phyloP scores from a whole-genome alignment of 192 early-diverging fungal species.

The Kickxella alabastrina region DNA sequence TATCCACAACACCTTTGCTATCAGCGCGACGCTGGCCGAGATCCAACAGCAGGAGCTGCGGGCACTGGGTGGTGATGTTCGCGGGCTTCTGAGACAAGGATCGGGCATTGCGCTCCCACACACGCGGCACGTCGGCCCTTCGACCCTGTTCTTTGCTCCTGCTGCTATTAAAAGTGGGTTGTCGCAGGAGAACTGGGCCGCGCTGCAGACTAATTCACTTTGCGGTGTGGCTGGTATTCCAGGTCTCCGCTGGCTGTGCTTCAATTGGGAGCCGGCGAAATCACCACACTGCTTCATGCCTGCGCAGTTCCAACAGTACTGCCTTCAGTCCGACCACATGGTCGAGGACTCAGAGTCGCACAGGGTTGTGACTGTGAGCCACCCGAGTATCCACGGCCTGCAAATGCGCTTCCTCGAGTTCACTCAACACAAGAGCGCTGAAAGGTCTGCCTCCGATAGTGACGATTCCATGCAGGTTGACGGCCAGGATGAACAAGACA shows the following conservation, averaged over 20 bases:
- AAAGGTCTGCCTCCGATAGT: neutral
- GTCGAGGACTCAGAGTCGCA: slow-evolving; percentile 23
- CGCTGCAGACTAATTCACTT: slow-evolving; percentile 7
- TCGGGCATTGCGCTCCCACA: slow-evolving; percentile 41
- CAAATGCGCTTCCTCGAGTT: slow-evolving; percentile 34
- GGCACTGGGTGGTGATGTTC: slow-evolving; percentile 19
- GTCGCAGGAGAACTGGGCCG: slow-evolving; percentile 6
- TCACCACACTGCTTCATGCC: slow-evolving; percentile 31
- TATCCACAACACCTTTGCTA: slow-evolving; percentile 44
- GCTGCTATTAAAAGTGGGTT: slow-evolving; percentile 17
- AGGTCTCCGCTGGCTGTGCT: slow-evolving; percentile 30
- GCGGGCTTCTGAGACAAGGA: slow-evolving; percentile 20
- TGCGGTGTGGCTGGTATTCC: slow-evolving; percentile 10
- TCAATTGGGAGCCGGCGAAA: slow-evolving; percentile 33
- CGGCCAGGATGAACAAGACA: neutral
- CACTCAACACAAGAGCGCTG: neutral
- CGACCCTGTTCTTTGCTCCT: slow-evolving; percentile 32
- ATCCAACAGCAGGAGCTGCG: slow-evolving; percentile 36
- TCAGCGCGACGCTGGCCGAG: slow-evolving; percentile 28
- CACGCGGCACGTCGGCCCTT: slow-evolving; percentile 34
- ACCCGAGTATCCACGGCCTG: slow-evolving; percentile 34
- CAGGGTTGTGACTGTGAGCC: slow-evolving; percentile 10
- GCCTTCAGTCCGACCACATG: slow-evolving; percentile 11
- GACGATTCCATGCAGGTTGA: slow-evolving; percentile 14
- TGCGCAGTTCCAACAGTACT: slow-evolving; percentile 16